These are phyloP conservation scores for Decorospora gaudefroyi DNA, from an alignment of 2,329 filamentous ascomycete genomes.

Conservation along the genomic window DNA sequence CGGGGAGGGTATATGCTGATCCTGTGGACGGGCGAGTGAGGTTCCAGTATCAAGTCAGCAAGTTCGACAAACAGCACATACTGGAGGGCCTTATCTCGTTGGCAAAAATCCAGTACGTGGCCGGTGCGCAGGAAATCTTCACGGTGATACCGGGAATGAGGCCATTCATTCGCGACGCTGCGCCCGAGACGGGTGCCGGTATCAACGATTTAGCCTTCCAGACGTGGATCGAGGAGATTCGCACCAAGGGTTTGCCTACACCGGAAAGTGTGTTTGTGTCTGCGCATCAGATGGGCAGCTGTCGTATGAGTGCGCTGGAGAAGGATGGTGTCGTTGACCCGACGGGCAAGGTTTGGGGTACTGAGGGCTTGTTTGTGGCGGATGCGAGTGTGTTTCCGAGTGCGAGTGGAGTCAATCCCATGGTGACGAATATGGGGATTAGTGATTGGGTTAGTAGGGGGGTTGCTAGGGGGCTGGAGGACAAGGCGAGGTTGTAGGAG, in stretches of 20 bases:
- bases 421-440: conserved; percentile 72
- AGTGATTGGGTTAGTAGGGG: conserved; percentile 45
- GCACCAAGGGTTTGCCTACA: conserved; percentile 55
- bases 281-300: conserved; percentile 83
- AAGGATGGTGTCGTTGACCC: conserved; percentile 53
- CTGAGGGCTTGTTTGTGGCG: conserved; percentile 67
- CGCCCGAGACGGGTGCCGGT: conserved; percentile 41
- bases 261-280: conserved; percentile 63
- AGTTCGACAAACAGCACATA: conserved; percentile 72
- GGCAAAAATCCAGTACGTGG: conserved; percentile 76
- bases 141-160: conserved; percentile 64
- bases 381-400: conserved; percentile 78
- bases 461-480: conserved; percentile 32
- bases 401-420: conserved; percentile 79
- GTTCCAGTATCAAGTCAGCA: conserved; percentile 71
- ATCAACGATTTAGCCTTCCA: conserved; percentile 65
- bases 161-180: conserved; percentile 61
- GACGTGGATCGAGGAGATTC: conserved; percentile 62
- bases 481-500: conserved; percentile 28
- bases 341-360: conserved; percentile 63
- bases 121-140: conserved; percentile 80
- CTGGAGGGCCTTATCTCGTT: conserved; percentile 72
- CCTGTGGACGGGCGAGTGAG: conserved; percentile 65
- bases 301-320: conserved; percentile 65
- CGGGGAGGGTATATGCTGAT: conserved; percentile 75